These are phyloP conservation scores for Chenopodium quinoa DNA, from an alignment of 148 eudicot genomes.

Conservation along the genomic window DNA sequence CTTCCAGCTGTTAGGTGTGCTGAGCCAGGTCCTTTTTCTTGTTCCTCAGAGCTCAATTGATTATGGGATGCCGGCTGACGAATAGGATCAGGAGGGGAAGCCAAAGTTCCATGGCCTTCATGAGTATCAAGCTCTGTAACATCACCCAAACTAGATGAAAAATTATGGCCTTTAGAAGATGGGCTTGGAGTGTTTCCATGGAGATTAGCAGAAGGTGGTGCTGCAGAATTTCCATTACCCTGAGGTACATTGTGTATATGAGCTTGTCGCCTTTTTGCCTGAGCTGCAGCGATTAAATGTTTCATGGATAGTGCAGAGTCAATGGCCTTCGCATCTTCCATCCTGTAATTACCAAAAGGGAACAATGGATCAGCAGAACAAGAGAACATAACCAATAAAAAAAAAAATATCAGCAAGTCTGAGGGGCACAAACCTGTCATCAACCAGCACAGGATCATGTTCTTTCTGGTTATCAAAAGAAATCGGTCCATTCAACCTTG, in stretches of 20 bases:
- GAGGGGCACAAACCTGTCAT: constrained; percentile 52
- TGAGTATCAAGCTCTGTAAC: constrained; percentile 37
- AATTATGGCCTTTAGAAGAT: constrained; percentile 36
- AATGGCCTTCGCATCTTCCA: constrained; percentile 40
- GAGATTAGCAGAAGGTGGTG: constrained; percentile 28
- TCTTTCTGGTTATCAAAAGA: constrained; percentile 33
- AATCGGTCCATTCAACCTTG: constrained; percentile 31
- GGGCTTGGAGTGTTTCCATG: constrained; percentile 51
- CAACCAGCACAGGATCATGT: constrained; percentile 24
- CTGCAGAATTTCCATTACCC: constrained; percentile 32
- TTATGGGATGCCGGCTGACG: constrained; percentile 30
- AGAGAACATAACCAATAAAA: background rate
- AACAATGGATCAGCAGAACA: constrained; percentile 14
- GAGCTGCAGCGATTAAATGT: constrained; percentile 90
- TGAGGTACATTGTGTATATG: constrained; percentile 43
- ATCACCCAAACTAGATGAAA: constrained; percentile 36
- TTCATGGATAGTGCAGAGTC: constrained; percentile 67
- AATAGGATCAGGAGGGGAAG: constrained; percentile 49
- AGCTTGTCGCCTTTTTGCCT: constrained; percentile 76
- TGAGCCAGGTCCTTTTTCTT: constrained; percentile 56
- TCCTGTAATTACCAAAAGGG: constrained; percentile 37
- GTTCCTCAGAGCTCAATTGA: constrained; percentile 49
- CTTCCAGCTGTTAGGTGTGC: constrained; percentile 53
- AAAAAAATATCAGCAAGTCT: constrained; percentile 1
- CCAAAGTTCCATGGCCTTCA: constrained; percentile 35